These are phyloP conservation scores for Arthroderma sp. DNA, from an alignment of 2,329 filamentous ascomycete species.

Conservation along the genomic window DNA sequence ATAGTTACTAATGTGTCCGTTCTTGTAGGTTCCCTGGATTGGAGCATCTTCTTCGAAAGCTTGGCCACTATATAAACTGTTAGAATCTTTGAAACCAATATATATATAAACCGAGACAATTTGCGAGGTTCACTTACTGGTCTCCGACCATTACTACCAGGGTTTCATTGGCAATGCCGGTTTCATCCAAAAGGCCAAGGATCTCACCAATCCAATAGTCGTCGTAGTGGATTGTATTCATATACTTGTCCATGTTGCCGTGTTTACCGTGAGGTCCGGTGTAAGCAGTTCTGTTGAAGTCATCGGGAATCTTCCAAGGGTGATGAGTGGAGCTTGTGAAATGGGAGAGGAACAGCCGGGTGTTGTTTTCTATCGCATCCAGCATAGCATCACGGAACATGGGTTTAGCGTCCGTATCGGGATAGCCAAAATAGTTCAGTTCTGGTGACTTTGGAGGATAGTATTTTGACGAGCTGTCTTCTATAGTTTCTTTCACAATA, in stretches of 20 bases:
- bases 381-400: constrained; percentile 19
- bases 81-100: constrained; percentile 1
- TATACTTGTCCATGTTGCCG: constrained; percentile 29
- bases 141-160: constrained; percentile 36
- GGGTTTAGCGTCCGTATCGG: constrained; percentile 29
- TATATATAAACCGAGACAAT: background rate
- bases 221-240: constrained; percentile 30
- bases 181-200: constrained; percentile 30
- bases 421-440: constrained; percentile 33
- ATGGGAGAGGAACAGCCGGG: constrained; percentile 20
- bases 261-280: constrained; percentile 16
- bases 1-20: constrained; percentile 33
- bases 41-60: constrained; percentile 30
- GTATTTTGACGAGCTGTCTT: constrained; percentile 18
- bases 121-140: constrained; percentile 16
- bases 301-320: constrained; percentile 27
- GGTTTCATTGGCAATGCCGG: constrained; percentile 33
- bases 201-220: constrained; percentile 29
- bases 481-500: constrained; percentile 20
- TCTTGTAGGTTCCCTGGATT: constrained; percentile 30
- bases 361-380: constrained; percentile 14
- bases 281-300: constrained; percentile 18
- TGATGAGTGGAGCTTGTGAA: constrained; percentile 29
- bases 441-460: constrained; percentile 19
- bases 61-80: constrained; percentile 20